A percentile compares a stretch with the other conserved stretches of the same genome.
These are phyloP conservation scores for Pseudogymnoascus sp. DNA, from an alignment of 2,329 filamentous ascomycete genomes.

Conservation along the genomic window DNA sequence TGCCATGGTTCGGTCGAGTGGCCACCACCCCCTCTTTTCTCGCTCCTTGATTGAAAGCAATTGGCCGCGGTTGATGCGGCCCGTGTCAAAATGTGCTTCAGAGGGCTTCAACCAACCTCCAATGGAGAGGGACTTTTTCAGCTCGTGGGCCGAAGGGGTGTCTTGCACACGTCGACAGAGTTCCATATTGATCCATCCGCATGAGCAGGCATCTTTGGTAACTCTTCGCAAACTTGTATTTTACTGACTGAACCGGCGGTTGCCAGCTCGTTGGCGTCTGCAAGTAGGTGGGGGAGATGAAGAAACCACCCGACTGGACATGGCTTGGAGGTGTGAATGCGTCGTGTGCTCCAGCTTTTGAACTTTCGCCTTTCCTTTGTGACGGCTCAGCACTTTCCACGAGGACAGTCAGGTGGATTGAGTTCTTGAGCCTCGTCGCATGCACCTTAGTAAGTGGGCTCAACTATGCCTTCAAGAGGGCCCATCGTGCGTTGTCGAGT, in stretches of 20 bases:
- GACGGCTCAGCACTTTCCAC: neutral
- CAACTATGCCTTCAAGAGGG: neutral
- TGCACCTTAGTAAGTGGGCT: neutral
- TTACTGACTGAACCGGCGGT: neutral
- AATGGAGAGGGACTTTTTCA: neutral
- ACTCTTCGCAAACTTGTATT: neutral
- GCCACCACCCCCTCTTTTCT: neutral
- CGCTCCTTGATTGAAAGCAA: neutral
- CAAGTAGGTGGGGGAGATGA: neutral
- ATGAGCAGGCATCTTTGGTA: neutral
- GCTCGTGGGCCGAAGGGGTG: neutral
- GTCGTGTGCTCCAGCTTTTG: neutral
- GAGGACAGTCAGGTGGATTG: neutral
- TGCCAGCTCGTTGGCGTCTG: neutral
- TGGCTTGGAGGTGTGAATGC: neutral
- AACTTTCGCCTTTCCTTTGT: neutral
- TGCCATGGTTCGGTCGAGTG: neutral
- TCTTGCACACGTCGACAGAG: neutral
- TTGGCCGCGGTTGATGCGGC: conserved; percentile 3
- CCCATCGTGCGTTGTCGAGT: conserved; percentile 2
- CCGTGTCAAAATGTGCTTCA: neutral
- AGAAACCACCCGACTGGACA: neutral
- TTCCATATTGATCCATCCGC: conserved; percentile 1
- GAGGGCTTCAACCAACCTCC: neutral
- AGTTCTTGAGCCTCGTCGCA: neutral